Evolutionary conservation across 148 eudicot genomes (phyloP).

Genomic region (Suaeda aralocaspica): DNA sequence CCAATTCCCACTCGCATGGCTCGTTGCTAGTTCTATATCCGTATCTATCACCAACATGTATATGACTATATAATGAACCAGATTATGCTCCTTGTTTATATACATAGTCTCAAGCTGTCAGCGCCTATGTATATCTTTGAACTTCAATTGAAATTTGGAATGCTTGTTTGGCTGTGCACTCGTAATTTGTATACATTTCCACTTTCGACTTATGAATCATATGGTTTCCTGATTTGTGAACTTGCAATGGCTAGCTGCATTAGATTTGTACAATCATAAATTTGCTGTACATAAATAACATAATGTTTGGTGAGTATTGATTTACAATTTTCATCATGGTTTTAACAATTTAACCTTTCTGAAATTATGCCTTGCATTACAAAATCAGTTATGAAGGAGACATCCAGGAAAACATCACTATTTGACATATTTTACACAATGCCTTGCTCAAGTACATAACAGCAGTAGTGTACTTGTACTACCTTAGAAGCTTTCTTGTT

Average conservation of each 20-base stretch:
- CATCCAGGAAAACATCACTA: not conserved
- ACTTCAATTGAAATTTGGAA: too few species aligned
- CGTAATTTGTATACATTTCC: too few species aligned
- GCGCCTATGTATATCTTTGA: too few species aligned
- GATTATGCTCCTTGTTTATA: not conserved
- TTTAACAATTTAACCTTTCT: not conserved
- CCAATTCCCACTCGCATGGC: constrained; percentile 29
- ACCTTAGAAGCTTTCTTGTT: not conserved
- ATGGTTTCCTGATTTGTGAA: too few species aligned
- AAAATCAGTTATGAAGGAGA: not conserved
- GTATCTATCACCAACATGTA: not conserved
- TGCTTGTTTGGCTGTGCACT: too few species aligned
- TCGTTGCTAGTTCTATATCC: constrained; percentile 21
- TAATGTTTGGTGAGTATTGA: too few species aligned
- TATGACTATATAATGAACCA: not conserved
- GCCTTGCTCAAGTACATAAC: not conserved
- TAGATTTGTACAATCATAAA: too few species aligned
- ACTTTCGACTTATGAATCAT: too few species aligned
- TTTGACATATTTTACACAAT: constrained; percentile 12
- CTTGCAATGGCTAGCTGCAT: too few species aligned
- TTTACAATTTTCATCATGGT: too few species aligned
- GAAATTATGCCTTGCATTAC: not conserved
- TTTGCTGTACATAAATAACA: too few species aligned
- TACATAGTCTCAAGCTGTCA: too few species aligned
- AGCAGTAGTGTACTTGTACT: not conserved